Conservation (phyloP, 805 yeast species). For the Kodamaea hsintzibuensis region DNA sequence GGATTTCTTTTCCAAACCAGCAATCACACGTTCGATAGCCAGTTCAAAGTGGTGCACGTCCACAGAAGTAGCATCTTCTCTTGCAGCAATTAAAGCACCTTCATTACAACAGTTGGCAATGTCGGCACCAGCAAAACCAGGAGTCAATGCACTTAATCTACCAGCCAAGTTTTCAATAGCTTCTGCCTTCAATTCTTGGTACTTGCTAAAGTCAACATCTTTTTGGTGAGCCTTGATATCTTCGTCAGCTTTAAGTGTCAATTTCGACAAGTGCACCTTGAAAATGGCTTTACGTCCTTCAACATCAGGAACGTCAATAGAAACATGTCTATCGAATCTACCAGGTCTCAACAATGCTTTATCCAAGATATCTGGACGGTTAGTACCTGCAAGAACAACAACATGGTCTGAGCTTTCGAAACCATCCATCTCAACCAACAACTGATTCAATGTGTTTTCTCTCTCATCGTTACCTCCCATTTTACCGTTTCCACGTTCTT, state of each 20-base stretch:
- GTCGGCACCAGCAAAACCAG: slow-evolving; percentile 96
- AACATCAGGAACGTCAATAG: slow-evolving; percentile 83
- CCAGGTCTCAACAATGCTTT: slow-evolving; percentile 92
- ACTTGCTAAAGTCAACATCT: slow-evolving; percentile 40
- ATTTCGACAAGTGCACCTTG: slow-evolving; percentile 70
- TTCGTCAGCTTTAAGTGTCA: slow-evolving; percentile 47
- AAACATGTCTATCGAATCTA: slow-evolving; percentile 87
- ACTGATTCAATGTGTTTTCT: slow-evolving; percentile 88
- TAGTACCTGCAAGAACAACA: slow-evolving; percentile 93
- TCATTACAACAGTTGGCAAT: slow-evolving; percentile 94
- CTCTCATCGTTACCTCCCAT: slow-evolving; percentile 90
- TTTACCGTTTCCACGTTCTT: slow-evolving; percentile 70
- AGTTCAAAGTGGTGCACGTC: slow-evolving; percentile 77
- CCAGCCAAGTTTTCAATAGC: slow-evolving; percentile 69
- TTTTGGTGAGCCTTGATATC: slow-evolving; percentile 35
- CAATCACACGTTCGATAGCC: slow-evolving; percentile 92
- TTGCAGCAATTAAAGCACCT: slow-evolving; percentile 91
- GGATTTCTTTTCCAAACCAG: slow-evolving; percentile 88
- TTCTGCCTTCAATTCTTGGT: slow-evolving; percentile 39
- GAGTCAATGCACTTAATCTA: slow-evolving; percentile 85
- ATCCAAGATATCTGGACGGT: slow-evolving; percentile 88
- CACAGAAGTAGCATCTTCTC: slow-evolving; percentile 64
- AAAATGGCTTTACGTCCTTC: slow-evolving; percentile 88
- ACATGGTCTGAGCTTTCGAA: slow-evolving; percentile 86
- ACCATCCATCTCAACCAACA: slow-evolving; percentile 95